These are phyloP conservation scores for Stemphylium vesicarium DNA, from an alignment of 2,329 filamentous ascomycete species.

Conservation along the genomic window DNA sequence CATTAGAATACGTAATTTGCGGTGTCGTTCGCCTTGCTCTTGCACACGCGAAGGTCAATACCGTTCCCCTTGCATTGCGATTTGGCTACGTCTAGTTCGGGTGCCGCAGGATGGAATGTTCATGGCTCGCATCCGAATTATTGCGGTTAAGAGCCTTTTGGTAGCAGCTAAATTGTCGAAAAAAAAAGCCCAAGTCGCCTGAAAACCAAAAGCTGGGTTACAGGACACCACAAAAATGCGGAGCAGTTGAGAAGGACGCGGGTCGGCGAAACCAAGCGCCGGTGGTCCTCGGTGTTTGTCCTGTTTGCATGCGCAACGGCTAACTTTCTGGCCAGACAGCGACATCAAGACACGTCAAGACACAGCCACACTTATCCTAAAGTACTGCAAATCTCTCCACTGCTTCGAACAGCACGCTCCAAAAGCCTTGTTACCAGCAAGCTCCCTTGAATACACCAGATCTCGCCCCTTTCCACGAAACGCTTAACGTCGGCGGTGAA, in stretches of 20 bases:
- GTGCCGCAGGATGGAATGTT: too few species aligned
- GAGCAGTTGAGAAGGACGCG: neutral
- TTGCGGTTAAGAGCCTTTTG: too few species aligned
- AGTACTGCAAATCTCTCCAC: neutral
- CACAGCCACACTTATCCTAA: neutral
- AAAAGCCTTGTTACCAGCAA: neutral
- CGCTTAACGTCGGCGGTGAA: conserved; percentile 15
- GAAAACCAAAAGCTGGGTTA: too few species aligned
- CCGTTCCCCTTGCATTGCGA: too few species aligned
- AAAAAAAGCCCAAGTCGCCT: too few species aligned
- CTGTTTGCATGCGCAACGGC: conserved; percentile 31
- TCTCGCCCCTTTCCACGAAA: neutral
- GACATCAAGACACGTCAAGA: conserved; percentile 11
- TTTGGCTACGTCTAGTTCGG: too few species aligned
- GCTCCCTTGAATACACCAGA: neutral
- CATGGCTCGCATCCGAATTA: too few species aligned
- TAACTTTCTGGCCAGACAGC: conserved; percentile 36
- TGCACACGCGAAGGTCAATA: too few species aligned
- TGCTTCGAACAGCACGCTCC: neutral
- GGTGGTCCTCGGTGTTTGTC: conserved; percentile 23
- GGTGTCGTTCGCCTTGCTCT: too few species aligned
- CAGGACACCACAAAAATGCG: neutral
- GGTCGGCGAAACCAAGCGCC: conserved; percentile 18
- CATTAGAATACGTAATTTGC: too few species aligned
- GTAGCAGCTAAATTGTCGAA: too few species aligned